Evolutionary conservation across 352 stramenopile species (phyloP).

Genomic region (Phytophthora pinifolia): DNA sequence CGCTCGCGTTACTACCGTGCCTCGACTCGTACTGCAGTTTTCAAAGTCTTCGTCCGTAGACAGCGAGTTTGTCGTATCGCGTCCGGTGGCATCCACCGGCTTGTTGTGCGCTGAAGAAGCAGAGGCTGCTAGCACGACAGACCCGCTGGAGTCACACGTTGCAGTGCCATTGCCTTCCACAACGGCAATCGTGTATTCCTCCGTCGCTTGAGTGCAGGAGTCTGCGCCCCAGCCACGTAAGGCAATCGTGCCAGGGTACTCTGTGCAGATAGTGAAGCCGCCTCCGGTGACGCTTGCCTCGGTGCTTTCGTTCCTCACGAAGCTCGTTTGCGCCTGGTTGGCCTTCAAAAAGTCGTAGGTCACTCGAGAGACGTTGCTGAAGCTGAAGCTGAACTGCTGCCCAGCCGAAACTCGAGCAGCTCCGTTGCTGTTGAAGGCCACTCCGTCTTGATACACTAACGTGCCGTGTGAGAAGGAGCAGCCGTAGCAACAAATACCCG

Average conservation of each 20-base stretch:
- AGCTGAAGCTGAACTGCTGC: conserved; percentile 34
- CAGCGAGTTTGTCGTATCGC: conserved; percentile 3
- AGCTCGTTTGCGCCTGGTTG: conserved; percentile 54
- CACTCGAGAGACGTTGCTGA: conserved; percentile 37
- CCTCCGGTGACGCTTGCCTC: conserved; percentile 22
- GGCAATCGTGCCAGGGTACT: conserved; percentile 38
- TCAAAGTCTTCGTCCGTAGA: not conserved
- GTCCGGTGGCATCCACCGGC: not conserved
- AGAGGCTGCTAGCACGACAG: conserved; percentile 6
- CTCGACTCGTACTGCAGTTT: conserved; percentile 48
- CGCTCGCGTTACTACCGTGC: conserved; percentile 27
- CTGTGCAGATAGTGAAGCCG: conserved; percentile 51
- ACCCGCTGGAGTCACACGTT: conserved; percentile 13
- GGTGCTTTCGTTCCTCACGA: conserved; percentile 28
- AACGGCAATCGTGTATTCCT: conserved; percentile 31
- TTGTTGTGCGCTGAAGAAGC: conserved; percentile 5
- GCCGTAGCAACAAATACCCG: conserved; percentile 56
- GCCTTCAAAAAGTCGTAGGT: conserved; percentile 43
- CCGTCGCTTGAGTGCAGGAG: conserved; percentile 41
- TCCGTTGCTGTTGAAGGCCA: conserved; percentile 35
- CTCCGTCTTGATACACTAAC: conserved; percentile 35
- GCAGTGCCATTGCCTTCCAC: conserved; percentile 18
- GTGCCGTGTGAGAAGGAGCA: conserved; percentile 43
- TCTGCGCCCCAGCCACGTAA: conserved; percentile 50
- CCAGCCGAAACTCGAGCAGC: conserved; percentile 30